Evolutionary conservation across 2,329 filamentous ascomycete species (phyloP).

Genomic region (Madurella fahalii): DNA sequence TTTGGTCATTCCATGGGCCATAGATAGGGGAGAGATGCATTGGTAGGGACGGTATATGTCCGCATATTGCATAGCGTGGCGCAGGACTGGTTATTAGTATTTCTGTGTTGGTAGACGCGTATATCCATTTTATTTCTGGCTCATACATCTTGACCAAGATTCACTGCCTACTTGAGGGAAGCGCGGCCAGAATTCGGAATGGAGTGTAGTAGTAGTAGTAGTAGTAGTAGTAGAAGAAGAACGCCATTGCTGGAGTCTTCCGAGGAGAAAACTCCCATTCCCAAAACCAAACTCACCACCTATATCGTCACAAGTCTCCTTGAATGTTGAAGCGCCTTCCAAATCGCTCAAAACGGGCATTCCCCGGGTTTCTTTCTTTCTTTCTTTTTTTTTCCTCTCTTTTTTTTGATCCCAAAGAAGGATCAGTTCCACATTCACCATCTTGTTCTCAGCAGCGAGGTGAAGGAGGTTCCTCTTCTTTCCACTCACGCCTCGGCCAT

Average conservation of each 20-base stretch:
- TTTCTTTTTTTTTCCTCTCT: too few species aligned
- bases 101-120: neutral
- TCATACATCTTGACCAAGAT: neutral
- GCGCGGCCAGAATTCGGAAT: too few species aligned
- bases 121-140: neutral
- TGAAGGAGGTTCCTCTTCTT: neutral
- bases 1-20: slow-evolving; percentile 9
- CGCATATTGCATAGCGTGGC: slow-evolving; percentile 25
- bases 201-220: too few species aligned
- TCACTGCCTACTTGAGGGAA: too few species aligned
- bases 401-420: neutral
- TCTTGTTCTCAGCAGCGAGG: neutral
- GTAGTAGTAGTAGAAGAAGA: too few species aligned
- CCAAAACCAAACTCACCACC: too few species aligned
- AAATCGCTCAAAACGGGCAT: too few species aligned
- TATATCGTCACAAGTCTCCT: too few species aligned
- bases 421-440: neutral
- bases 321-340: too few species aligned
- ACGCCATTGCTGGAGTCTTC: too few species aligned
- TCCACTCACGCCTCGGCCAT: slow-evolving; percentile 32
- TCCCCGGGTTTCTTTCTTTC: neutral
- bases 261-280: too few species aligned
- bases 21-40: slow-evolving; percentile 14
- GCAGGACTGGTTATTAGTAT: slow-evolving; percentile 7
- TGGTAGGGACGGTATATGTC: slow-evolving; percentile 8